phyloP scores from a whole-genome alignment of 257 asterid species.

The Nicotiana knightiana region DNA sequence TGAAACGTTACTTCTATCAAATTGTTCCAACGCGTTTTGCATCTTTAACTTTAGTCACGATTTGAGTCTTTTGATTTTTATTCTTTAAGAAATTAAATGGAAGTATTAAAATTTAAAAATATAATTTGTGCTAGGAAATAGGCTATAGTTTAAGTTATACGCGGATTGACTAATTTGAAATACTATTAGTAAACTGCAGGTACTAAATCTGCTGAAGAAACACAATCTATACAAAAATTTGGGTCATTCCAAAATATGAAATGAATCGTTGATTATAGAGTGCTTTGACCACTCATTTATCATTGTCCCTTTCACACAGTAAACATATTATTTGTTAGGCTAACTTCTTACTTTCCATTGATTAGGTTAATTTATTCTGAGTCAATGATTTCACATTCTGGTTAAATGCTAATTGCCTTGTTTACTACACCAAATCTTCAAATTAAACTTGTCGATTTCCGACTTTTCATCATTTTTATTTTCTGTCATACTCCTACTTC shows the following conservation, averaged over 20 bases:
- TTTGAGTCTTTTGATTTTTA: background rate
- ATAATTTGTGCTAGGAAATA: background rate
- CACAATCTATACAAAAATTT: background rate
- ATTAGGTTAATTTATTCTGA: background rate
- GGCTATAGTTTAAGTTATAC: background rate
- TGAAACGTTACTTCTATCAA: background rate
- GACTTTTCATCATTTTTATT: background rate
- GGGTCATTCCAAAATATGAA: background rate
- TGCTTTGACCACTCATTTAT: background rate
- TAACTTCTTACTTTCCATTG: background rate
- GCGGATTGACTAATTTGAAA: background rate
- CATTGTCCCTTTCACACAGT: background rate
- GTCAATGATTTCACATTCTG: constrained; percentile 4
- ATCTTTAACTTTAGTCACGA: background rate
- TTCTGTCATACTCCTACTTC: background rate
- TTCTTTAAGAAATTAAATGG: background rate
- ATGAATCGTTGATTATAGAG: background rate
- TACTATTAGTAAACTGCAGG: background rate
- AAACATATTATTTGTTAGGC: background rate
- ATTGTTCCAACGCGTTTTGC: background rate
- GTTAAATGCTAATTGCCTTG: background rate
- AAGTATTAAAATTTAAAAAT: background rate
- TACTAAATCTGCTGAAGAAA: background rate
- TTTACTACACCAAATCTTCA: background rate
- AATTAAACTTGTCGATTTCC: background rate